Percentiles rank a stretch among this genome's conserved stretches.
These are phyloP conservation scores for Rutidosis leptorrhynchoides DNA, from an alignment of 129 eudicot species.

Conservation along the genomic window DNA sequence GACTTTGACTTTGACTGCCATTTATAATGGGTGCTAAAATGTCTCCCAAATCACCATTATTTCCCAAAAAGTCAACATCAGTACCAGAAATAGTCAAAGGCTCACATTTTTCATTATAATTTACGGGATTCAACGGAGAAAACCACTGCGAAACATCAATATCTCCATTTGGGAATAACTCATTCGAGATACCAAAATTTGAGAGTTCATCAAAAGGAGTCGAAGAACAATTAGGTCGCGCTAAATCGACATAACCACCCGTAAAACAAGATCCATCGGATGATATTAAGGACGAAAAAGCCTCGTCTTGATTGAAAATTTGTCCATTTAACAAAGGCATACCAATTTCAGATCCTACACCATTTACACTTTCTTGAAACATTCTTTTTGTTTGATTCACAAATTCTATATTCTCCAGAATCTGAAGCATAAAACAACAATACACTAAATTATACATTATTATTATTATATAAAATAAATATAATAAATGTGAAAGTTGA, in stretches of 20 bases:
- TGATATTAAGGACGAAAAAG: conserved; percentile 38
- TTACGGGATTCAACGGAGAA: conserved; percentile 21
- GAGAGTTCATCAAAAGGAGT: conserved; percentile 20
- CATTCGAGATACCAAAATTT: conserved; percentile 40
- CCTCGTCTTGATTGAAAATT: conserved; percentile 22
- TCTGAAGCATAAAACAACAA: conserved; percentile 40
- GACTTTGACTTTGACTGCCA: conserved; percentile 19
- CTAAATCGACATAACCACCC: conserved; percentile 7
- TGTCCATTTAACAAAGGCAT: conserved; percentile 32
- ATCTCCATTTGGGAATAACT: conserved; percentile 39
- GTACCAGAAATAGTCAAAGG: conserved; percentile 23
- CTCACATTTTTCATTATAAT: conserved; percentile 33
- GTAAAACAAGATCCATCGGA: conserved; percentile 32
- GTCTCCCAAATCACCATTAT: conserved; percentile 35
- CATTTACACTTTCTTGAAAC: conserved; percentile 41
- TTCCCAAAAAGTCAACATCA: conserved; percentile 30
- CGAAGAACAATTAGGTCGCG: conserved; percentile 17
- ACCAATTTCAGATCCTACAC: conserved; percentile 21
- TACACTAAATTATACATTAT: too few species aligned
- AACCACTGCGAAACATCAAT: conserved; percentile 42
- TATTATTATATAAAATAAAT: too few species aligned
- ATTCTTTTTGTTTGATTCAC: conserved; percentile 50
- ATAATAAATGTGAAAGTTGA: neutral
- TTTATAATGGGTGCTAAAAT: conserved; percentile 36
- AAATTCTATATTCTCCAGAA: conserved; percentile 50